Percentiles rank a stretch among this genome's conserved stretches.
phyloP scores from a whole-genome alignment of 1,139 yeast genomes.

The Yueomyces sp. region DNA sequence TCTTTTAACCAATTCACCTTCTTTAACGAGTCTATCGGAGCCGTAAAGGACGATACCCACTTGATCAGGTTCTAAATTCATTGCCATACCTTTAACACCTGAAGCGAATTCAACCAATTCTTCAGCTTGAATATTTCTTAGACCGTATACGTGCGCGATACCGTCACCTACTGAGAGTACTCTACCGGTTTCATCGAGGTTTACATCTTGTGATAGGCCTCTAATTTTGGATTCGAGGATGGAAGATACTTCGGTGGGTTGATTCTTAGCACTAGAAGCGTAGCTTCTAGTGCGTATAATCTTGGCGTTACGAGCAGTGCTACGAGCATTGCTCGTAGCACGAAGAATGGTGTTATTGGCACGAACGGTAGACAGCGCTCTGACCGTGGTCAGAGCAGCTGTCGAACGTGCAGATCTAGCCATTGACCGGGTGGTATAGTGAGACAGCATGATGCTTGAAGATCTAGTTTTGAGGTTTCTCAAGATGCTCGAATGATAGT shows the following conservation, averaged over 20 bases:
- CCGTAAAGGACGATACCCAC: conserved; percentile 99
- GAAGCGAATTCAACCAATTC: conserved; percentile 98
- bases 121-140: conserved; percentile 99
- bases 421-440: too few species aligned
- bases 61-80: conserved; percentile 99
- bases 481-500: too few species aligned
- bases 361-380: too few species aligned
- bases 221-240: conserved; percentile 98
- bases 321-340: neutral
- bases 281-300: neutral
- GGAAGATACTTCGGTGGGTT: conserved; percentile 98
- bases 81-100: conserved; percentile 99
- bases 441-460: too few species aligned
- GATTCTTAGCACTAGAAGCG: conserved; percentile 97
- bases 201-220: conserved; percentile 95
- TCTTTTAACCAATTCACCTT: conserved; percentile 99
- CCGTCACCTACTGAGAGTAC: conserved; percentile 99
- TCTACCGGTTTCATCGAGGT: conserved; percentile 98
- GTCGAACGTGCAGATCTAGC: too few species aligned
- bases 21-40: conserved; percentile 96
- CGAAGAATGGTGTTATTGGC: neutral
- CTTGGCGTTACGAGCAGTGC: too few species aligned
- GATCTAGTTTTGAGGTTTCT: too few species aligned
- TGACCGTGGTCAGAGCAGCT: too few species aligned
- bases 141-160: conserved; percentile 99